A percentile compares a stretch with the other conserved stretches of the same genome.
phyloP scores from a whole-genome alignment of 1,284 basidiomycete species.

The Pyrrhoderma noxium region DNA sequence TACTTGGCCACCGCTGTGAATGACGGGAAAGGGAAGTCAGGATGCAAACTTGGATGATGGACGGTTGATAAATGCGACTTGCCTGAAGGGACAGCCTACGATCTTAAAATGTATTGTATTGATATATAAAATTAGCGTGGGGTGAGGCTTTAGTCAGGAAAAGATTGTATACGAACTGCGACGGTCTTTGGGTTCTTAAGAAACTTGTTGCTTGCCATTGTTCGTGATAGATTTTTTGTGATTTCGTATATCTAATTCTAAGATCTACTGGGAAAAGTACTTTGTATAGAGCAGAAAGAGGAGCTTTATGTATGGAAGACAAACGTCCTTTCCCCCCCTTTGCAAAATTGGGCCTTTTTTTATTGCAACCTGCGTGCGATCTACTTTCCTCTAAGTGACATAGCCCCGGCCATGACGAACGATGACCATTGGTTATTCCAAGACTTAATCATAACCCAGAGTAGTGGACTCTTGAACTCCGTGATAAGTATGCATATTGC shows the following conservation, averaged over 20 bases:
- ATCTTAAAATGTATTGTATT: conserved; percentile 39
- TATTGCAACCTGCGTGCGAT: too few species aligned
- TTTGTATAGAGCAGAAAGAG: too few species aligned
- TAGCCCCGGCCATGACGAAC: neutral
- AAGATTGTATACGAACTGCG: conserved; percentile 41
- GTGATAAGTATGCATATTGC: too few species aligned
- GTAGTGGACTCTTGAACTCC: too few species aligned
- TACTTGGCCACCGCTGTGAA: conserved; percentile 49
- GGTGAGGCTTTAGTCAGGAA: neutral
- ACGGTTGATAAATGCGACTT: conserved; percentile 9
- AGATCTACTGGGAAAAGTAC: too few species aligned
- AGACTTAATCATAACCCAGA: too few species aligned
- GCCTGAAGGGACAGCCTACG: conserved; percentile 73
- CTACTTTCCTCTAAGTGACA: conserved; percentile 1
- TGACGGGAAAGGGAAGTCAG: conserved; percentile 2
- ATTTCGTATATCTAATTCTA: too few species aligned
- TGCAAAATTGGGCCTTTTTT: too few species aligned
- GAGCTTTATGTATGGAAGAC: too few species aligned
- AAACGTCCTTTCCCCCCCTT: too few species aligned
- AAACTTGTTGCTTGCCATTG: conserved; percentile 9
- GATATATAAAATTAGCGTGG: conserved; percentile 6
- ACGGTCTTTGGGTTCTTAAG: conserved; percentile 39
- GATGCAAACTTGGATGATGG: neutral
- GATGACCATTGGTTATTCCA: too few species aligned
- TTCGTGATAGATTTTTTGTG: neutral